Evolutionary conservation across 2,329 filamentous ascomycete species (phyloP).

Genomic region (Botryosphaeria agaves): DNA sequence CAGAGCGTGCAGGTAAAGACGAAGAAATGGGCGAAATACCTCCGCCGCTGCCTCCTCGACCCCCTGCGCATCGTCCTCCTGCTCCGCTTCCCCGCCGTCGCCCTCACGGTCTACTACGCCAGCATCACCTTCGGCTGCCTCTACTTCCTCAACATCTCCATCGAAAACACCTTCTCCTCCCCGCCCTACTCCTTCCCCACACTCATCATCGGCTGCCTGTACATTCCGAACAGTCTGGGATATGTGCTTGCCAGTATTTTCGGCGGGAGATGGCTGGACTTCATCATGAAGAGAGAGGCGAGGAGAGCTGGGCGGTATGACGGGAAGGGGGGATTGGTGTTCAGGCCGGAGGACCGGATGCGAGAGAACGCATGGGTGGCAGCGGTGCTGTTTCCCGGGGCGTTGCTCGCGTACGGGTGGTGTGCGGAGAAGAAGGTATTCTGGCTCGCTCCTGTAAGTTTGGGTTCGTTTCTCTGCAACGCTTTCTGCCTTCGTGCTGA

Average conservation of each 20-base stretch:
- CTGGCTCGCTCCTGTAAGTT: constrained; percentile 39
- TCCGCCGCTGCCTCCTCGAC: constrained; percentile 50
- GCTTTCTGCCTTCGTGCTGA: no score
- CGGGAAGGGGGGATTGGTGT: constrained; percentile 45
- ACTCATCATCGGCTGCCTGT: constrained; percentile 56
- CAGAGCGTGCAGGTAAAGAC: constrained; percentile 43
- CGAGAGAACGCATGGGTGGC: constrained; percentile 67
- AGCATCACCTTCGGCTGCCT: constrained; percentile 59
- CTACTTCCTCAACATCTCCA: constrained; percentile 61
- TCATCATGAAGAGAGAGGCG: constrained; percentile 64
- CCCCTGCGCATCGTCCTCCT: constrained; percentile 54
- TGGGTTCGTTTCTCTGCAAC: constrained; percentile 1
- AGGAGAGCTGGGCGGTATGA: constrained; percentile 52
- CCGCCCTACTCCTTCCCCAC: constrained; percentile 52
- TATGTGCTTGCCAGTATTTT: constrained; percentile 52
- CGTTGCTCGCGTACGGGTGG: constrained; percentile 67
- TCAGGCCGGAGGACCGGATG: constrained; percentile 66
- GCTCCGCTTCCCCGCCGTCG: constrained; percentile 56
- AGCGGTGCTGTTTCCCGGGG: constrained; percentile 50
- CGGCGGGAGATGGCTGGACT: constrained; percentile 63
- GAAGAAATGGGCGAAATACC: constrained; percentile 31
- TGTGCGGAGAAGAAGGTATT: constrained; percentile 42
- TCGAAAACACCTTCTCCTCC: constrained; percentile 50
- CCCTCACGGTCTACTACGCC: constrained; percentile 56
- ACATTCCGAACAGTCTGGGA: constrained; percentile 58